Conservation (phyloP, 2,329 filamentous ascomycete species). For the Colletotrichum godetiae region DNA sequence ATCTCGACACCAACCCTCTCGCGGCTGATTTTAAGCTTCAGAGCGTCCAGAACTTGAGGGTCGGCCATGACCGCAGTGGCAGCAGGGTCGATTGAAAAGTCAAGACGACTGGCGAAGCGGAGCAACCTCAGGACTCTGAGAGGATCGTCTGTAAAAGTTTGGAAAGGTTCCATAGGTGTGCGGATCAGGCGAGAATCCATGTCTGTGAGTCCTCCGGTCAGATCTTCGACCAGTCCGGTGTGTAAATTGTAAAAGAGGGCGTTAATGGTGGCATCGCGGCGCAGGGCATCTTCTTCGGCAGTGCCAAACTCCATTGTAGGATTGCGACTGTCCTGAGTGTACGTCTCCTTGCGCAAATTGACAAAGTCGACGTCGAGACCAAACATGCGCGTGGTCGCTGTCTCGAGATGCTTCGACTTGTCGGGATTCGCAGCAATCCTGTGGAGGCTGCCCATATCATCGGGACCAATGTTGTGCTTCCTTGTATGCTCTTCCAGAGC, state of each 20-base stretch:
- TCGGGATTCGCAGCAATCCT: conserved; percentile 93
- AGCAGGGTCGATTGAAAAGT: conserved; percentile 79
- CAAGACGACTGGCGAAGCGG: conserved; percentile 87
- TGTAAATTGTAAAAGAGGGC: conserved; percentile 96
- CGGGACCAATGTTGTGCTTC: conserved; percentile 67
- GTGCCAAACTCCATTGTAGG: conserved; percentile 95
- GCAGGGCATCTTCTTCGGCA: conserved; percentile 86
- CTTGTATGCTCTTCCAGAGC: conserved; percentile 67
- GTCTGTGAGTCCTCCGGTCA: conserved; percentile 82
- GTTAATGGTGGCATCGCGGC: conserved; percentile 93
- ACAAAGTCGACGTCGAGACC: conserved; percentile 94
- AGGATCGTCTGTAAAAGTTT: conserved; percentile 96
- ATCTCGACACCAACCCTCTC: conserved; percentile 89
- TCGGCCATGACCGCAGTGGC: conserved; percentile 82
- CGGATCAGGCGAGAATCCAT: conserved; percentile 79
- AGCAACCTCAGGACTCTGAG: conserved; percentile 87
- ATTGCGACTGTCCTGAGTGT: conserved; percentile 88
- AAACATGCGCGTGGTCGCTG: conserved; percentile 86
- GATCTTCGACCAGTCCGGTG: conserved; percentile 83
- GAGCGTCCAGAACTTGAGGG: conserved; percentile 78
- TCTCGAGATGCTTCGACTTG: conserved; percentile 96
- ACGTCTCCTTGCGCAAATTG: conserved; percentile 92
- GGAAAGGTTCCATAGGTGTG: conserved; percentile 87
- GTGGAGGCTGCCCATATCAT: conserved; percentile 80
- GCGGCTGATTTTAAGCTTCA: conserved; percentile 90